Evolutionary conservation across 208 protist species (phyloP), one percentile per base, ranked within the genome.

Genomic region (Crithidia bombi): DNA sequence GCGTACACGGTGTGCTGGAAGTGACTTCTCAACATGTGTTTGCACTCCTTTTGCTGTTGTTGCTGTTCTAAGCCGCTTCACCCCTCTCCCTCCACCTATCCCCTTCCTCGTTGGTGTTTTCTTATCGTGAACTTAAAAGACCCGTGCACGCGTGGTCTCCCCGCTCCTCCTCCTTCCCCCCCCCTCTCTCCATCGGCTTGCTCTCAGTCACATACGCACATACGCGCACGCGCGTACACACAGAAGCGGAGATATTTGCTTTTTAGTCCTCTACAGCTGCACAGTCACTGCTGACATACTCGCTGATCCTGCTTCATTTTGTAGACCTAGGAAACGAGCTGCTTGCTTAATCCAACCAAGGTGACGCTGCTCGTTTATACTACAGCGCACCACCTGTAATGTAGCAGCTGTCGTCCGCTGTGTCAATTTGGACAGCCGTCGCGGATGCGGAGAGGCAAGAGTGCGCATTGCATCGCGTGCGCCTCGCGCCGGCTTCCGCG

Each of bases 391-490:
- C n/a, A n/a, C n/a, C n/a, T n/a, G n/a, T n/a, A n/a, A n/a, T n/a
- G 44, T 44, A 26, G 59, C 21, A 35, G 9, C 44, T 23, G 3
- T 30, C 44, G 3, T 2, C n/a, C n/a, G 59, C 21, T 2, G 44
- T 54, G 1, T 3, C 14, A 0, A 9, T 65, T 2, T 32, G 59
- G 1, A n/a, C 23, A 1, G 59, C 9, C 28, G 54, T 65, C 32
- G 44, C 17, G 30, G 15, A 23, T 5, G n/a, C n/a, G 7, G 59
- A 65, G 44, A 5, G 41, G n/a, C 59, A 44, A 1, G 25, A 54
- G 10, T 65, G 59, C 32, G 30, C 38, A n/a, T 32, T 54, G 30
- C 59, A 51, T 19, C 44, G 44, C 44, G 32, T 54, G 5, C 41
- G 17, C 9, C 36, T 65, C 4, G 59, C 43, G 3, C 59, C 59